A percentile compares a stretch with the other conserved stretches of the same genome.
Evolutionary conservation across 1,139 yeast genomes (phyloP).

Genomic region (Kodamaea derodonti): DNA sequence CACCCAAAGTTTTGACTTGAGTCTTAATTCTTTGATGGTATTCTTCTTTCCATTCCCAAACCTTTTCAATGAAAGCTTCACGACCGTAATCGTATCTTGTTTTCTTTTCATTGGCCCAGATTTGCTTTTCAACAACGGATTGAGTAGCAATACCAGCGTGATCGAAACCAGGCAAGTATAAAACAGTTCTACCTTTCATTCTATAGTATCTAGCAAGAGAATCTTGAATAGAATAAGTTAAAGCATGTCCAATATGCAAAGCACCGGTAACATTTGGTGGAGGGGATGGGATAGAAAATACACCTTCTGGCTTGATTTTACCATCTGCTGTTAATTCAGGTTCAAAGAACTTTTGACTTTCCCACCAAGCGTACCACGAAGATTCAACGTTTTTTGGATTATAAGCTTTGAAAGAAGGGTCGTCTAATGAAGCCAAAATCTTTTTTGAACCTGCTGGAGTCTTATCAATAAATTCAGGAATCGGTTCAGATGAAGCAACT

Average conservation of each 20-base stretch:
- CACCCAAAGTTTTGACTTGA: slow-evolving; percentile 87
- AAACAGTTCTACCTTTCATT: slow-evolving; percentile 94
- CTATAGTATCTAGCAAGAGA: slow-evolving; percentile 89
- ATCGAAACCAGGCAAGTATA: slow-evolving; percentile 94
- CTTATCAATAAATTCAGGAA: slow-evolving; percentile 77
- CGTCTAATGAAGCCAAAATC: slow-evolving; percentile 76
- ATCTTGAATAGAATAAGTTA: slow-evolving; percentile 94
- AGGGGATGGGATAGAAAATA: slow-evolving; percentile 91
- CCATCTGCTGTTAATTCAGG: slow-evolving; percentile 83
- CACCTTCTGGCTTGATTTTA: slow-evolving; percentile 72
- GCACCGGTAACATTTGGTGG: slow-evolving; percentile 99
- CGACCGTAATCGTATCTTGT: slow-evolving; percentile 96
- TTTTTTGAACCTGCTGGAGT: slow-evolving; percentile 92
- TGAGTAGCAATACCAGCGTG: slow-evolving; percentile 99
- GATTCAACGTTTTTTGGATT: slow-evolving; percentile 91
- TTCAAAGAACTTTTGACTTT: slow-evolving; percentile 76
- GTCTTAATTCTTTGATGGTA: slow-evolving; percentile 81
- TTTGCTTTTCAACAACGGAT: slow-evolving; percentile 94
- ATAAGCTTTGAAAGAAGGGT: slow-evolving; percentile 91
- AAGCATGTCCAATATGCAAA: slow-evolving; percentile 96
- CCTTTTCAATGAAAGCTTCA: slow-evolving; percentile 80
- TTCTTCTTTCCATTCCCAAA: slow-evolving; percentile 98
- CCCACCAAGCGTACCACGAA: slow-evolving; percentile 99
- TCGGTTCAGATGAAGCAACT: slow-evolving; percentile 67
- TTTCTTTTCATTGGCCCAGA: slow-evolving; percentile 83